phyloP scores from a whole-genome alignment of 2,329 filamentous ascomycete genomes.

The Ceratocystis lukuohia region DNA sequence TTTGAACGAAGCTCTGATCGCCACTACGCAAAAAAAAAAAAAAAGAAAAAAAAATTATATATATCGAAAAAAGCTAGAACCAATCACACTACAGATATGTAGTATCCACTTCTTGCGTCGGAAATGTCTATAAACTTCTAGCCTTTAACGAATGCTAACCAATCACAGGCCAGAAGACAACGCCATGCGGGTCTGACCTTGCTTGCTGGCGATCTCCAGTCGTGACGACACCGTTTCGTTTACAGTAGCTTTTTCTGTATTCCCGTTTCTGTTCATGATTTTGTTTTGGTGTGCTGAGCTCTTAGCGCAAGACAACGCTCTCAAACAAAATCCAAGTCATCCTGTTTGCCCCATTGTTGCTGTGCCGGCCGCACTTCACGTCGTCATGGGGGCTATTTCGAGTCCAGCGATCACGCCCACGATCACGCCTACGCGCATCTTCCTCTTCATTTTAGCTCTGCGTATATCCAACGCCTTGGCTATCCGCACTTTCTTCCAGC shows the following conservation, averaged over 20 bases:
- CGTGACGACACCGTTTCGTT: slow-evolving; percentile 18
- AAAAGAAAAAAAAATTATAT: too few relatives aligned
- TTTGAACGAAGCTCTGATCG: neutral
- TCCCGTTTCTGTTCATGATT: neutral
- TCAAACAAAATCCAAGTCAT: neutral
- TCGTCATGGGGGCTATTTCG: neutral
- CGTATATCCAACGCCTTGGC: slow-evolving; percentile 68
- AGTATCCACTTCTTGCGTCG: neutral
- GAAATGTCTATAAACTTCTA: neutral
- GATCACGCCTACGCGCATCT: slow-evolving; percentile 19
- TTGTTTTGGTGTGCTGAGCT: neutral
- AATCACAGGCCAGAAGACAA: neutral
- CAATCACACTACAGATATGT: neutral
- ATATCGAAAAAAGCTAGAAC: neutral
- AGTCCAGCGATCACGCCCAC: neutral
- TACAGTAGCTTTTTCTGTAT: slow-evolving; percentile 13
- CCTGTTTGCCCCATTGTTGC: neutral
- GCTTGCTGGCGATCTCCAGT: slow-evolving; percentile 3
- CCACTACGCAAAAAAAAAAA: too few relatives aligned
- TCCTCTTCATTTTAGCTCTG: slow-evolving; percentile 44
- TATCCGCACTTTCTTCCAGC: slow-evolving; percentile 87
- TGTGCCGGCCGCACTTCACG: neutral
- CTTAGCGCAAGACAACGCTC: neutral
- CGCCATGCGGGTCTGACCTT: neutral
- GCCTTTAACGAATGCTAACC: neutral